Evolutionary conservation across 495 filamentous ascomycete genomes (phyloP).

Genomic region (Xylaria longipes): DNA sequence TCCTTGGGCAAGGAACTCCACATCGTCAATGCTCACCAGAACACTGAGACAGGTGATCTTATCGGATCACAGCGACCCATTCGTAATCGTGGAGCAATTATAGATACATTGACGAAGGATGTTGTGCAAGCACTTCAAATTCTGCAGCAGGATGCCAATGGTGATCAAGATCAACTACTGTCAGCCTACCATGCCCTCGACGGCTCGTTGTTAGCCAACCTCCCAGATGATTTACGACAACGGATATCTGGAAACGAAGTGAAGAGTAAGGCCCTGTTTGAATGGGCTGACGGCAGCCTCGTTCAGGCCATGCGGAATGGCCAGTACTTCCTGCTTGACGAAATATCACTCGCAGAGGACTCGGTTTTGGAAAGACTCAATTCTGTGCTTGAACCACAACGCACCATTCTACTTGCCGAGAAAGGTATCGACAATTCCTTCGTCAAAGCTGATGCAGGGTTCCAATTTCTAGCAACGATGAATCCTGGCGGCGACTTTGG

Average conservation of each 20-base stretch:
- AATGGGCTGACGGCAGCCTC: conserved; percentile 96
- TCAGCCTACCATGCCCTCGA: conserved; percentile 46
- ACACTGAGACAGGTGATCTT: conserved; percentile 94
- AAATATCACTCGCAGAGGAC: conserved; percentile 97
- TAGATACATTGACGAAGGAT: conserved; percentile 68
- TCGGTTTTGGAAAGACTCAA: conserved; percentile 96
- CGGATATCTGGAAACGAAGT: conserved; percentile 65
- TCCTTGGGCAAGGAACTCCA: conserved; percentile 74
- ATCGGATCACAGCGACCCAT: conserved; percentile 95
- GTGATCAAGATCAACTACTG: conserved; percentile 46
- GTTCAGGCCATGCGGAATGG: conserved; percentile 93
- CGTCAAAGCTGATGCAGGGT: conserved; percentile 77
- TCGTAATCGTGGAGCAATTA: conserved; percentile 76
- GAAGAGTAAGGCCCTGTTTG: conserved; percentile 83
- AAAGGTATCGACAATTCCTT: conserved; percentile 85
- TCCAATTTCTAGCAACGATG: conserved; percentile 98
- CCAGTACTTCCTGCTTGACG: conserved; percentile 91
- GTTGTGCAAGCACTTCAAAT: conserved; percentile 56
- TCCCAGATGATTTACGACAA: conserved; percentile 58
- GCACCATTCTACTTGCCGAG: conserved; percentile 89
- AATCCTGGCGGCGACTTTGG: conserved; percentile 98
- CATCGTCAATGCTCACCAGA: conserved; percentile 97
- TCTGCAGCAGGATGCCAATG: conserved; percentile 35
- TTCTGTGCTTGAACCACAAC: conserved; percentile 90
- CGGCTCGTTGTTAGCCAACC: conserved; percentile 29